A percentile compares a stretch with the other conserved stretches of the same genome.
Conservation (phyloP, 371 early-diverging fungal genomes). For the Mortierella sp. region DNA sequence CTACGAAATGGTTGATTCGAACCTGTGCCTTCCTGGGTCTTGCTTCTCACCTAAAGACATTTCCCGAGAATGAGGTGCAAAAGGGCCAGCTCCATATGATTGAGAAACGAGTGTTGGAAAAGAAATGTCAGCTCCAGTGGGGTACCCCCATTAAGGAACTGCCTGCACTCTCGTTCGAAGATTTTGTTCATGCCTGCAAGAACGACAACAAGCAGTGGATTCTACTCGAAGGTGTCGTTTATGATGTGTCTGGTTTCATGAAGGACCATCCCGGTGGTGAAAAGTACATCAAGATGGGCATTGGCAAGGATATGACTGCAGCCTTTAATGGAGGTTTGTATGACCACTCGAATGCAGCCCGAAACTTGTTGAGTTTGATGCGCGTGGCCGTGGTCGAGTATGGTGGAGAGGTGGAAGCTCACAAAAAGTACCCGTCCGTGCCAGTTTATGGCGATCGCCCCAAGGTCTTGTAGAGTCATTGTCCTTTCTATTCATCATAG, state of each 20-base stretch:
- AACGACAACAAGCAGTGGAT: slow-evolving; percentile 81
- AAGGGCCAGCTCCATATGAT: slow-evolving; percentile 86
- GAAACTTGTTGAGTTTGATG: slow-evolving; percentile 75
- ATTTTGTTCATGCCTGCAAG: slow-evolving; percentile 72
- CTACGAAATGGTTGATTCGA: slow-evolving; percentile 93
- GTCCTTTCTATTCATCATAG: neutral
- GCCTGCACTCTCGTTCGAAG: slow-evolving; percentile 78
- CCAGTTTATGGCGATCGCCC: slow-evolving; percentile 20
- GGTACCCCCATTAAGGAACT: slow-evolving; percentile 77
- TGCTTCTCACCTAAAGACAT: slow-evolving; percentile 85
- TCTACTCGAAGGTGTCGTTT: slow-evolving; percentile 86
- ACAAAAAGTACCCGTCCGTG: slow-evolving; percentile 22
- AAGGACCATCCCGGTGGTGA: slow-evolving; percentile 92
- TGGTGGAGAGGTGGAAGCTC: slow-evolving; percentile 58
- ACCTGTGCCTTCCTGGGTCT: slow-evolving; percentile 74
- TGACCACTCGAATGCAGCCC: slow-evolving; percentile 82
- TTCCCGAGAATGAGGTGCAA: slow-evolving; percentile 90
- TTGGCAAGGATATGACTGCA: slow-evolving; percentile 89
- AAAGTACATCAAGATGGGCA: slow-evolving; percentile 73
- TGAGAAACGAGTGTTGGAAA: slow-evolving; percentile 77
- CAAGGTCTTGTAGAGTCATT: slow-evolving; percentile 16
- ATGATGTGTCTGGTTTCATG: slow-evolving; percentile 90
- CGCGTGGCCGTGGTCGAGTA: slow-evolving; percentile 71
- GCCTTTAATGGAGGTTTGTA: slow-evolving; percentile 93
- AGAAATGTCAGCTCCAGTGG: slow-evolving; percentile 74